Base-by-base conservation (phyloP, 2,329 filamentous ascomycete genomes). In the Fragosphaeria purpurea region DNA sequence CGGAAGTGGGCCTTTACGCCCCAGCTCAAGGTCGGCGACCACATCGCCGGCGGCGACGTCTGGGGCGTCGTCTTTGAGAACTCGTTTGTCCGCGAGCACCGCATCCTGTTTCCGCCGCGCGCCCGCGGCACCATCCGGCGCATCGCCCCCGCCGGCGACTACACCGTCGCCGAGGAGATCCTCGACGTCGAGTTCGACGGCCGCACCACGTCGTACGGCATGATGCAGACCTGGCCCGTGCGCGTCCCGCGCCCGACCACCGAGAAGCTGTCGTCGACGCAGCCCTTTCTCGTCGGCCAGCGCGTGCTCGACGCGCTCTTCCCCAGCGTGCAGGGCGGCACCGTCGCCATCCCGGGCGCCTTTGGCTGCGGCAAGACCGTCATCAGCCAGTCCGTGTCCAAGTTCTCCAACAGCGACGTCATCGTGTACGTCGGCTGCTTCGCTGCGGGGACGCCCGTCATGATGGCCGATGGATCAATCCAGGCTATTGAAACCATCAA, bases 361-460 rank as follows among this genome's bases (percentile, higher is more conserved):
- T 98, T 98, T 67, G 93, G 93, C 58, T 98, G 93, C 64, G 93
- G 93, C 65, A 98, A 98, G 83, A 98, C 93, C 62, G 93, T 98
- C 74, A 98, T 98, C 71, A 90, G 85, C 63, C 93, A 98, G 73
- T 95, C 88, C 54, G 86, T 98, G 57, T 98, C 93, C 70, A 98
- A 98, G 73, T 98, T 98, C 76, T 98, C 93, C 65, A 98, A 98
- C 82, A 93, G 86, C 68, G 93, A 98, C 67, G 88, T 97, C 63
- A 98, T 98, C 60, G 87, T 98, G 61, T 98, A 98, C 67, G 93
- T 98, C 54, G 93, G 93, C 9, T 43, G 35, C 22, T 22, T 22
- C 22, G 22, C 22, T 22, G 22, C 22, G 22, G 22, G 22, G 22
- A 44, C 35, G 37, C 37, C 37, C 37, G 37, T 38, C 37, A 38